Base-by-base conservation (phyloP, 2,329 filamentous ascomycete species). In the Claviceps spartinae region DNA sequence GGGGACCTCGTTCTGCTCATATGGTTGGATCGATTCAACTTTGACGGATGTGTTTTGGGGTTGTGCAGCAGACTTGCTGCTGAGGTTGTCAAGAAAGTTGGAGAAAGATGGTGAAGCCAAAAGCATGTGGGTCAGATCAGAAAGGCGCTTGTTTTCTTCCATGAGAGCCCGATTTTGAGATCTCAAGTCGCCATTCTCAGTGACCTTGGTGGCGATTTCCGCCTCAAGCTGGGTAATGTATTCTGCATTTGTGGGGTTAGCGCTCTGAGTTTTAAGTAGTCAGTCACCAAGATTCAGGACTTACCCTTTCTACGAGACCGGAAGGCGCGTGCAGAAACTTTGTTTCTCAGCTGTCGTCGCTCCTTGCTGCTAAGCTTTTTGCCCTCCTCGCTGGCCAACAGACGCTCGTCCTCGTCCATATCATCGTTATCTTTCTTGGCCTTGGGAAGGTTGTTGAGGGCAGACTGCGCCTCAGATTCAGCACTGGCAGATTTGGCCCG, bases 361-460 rank as follows among this genome's bases (percentile, higher is more conserved):
- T 97, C 90, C 73, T 97, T 97, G 75, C 88, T 95, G 70, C 84
- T 93, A n/a, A 98, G 79, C 75, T 96, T 96, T 83, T 98, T 98
- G 62, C 91, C 93, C 71, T 96, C 91, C 63, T 98, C 93, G 55
- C 89, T 96, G n/a, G 88, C 88, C 22, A 96, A 76, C 9, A 96
- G 76, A 59, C 88, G 80, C 75, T 97, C 93, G 61, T 97, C 93
- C 67, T 96, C 91, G 61, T 98, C 93, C 91, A 98, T 97, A 50
- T 97, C 91, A 56, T 96, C 90, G 62, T 97, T 90, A 45, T 96
- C 89, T 76, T 97, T 97, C 77, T 84, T 90, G 56, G 79, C 71
- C 57, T 83, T 84, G 48, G 84, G 75, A 60, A 88, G 78, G 64
- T 88, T 84, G 52, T 81, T 75, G n/a, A 83, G 67, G 26, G 77